phyloP scores from a whole-genome alignment of 306 rosid species.

The peach (Prunus persica) region DNA sequence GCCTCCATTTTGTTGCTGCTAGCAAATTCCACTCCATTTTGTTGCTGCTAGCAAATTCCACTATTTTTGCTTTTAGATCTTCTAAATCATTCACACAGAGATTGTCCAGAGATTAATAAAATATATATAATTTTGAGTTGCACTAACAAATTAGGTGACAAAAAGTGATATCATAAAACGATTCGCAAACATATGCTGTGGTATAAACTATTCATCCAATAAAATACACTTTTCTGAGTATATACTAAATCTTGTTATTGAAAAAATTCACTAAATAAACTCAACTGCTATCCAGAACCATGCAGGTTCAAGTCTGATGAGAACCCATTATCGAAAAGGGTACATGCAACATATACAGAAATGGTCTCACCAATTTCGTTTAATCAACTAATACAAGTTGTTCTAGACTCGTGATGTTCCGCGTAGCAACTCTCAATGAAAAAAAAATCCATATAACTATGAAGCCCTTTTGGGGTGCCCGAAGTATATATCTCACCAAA shows the following conservation, averaged over 20 bases:
- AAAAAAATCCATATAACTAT: slow-evolving; percentile 12
- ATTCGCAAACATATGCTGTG: neutral
- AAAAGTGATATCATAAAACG: neutral
- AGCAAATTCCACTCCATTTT: too few species aligned
- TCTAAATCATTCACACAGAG: too few species aligned
- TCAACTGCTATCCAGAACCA: slow-evolving; percentile 5
- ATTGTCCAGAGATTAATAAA: too few species aligned
- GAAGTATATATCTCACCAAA: slow-evolving; percentile 32
- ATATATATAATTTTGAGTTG: too few species aligned
- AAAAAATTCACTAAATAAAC: neutral
- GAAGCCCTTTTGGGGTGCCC: slow-evolving; percentile 35
- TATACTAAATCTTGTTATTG: neutral
- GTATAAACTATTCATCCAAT: neutral
- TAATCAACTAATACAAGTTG: slow-evolving; percentile 29
- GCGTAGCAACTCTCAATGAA: slow-evolving; percentile 21
- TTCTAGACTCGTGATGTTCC: slow-evolving; percentile 14
- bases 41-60: too few species aligned
- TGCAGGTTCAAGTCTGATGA: neutral
- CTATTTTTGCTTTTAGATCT: too few species aligned
- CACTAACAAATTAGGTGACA: slow-evolving; percentile 6
- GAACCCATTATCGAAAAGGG: neutral
- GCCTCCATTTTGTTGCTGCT: too few species aligned
- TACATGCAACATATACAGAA: slow-evolving; percentile 15
- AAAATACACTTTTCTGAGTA: neutral
- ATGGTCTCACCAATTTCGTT: slow-evolving; percentile 22